Conservation (phyloP, 768 basidiomycete species). For the Gloeophyllum trabeum region DNA sequence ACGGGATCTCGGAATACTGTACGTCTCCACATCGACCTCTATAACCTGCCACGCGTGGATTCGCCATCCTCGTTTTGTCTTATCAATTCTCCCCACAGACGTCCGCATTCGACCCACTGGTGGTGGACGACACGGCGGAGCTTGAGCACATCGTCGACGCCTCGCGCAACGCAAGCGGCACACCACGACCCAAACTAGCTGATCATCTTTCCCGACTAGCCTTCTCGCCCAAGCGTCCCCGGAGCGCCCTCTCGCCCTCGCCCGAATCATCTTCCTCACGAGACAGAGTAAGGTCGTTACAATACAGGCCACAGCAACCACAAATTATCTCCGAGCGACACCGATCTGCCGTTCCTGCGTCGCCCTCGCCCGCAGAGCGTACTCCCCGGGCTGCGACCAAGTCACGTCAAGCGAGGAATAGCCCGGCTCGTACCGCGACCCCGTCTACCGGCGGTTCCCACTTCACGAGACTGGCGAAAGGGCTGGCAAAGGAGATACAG, state of each 20-base stretch:
- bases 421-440: slow-evolving; percentile 27
- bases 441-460: slow-evolving; percentile 42
- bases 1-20: slow-evolving; percentile 35
- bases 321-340: slow-evolving; percentile 4
- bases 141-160: slow-evolving; percentile 50
- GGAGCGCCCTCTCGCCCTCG: slow-evolving; percentile 17
- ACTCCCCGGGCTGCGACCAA: not conserved
- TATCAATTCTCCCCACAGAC: slow-evolving; percentile 1
- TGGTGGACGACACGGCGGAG: slow-evolving; percentile 52
- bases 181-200: slow-evolving; percentile 50
- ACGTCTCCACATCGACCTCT: slow-evolving; percentile 14
- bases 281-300: slow-evolving; percentile 6
- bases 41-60: too few relatives aligned
- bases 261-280: not conserved
- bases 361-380: not conserved
- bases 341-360: slow-evolving; percentile 4
- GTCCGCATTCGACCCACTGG: slow-evolving; percentile 34
- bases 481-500: slow-evolving; percentile 43
- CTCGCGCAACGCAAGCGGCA: slow-evolving; percentile 30
- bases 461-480: slow-evolving; percentile 50
- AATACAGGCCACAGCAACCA: slow-evolving; percentile 7
- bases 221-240: slow-evolving; percentile 70
- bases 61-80: slow-evolving; percentile 2
- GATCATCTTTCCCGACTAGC: slow-evolving; percentile 61
- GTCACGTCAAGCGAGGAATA: not conserved